Evolutionary conservation across 352 stramenopile genomes (phyloP), one percentile per base, ranked within the genome.

Genomic region (Bremia lactucae): DNA sequence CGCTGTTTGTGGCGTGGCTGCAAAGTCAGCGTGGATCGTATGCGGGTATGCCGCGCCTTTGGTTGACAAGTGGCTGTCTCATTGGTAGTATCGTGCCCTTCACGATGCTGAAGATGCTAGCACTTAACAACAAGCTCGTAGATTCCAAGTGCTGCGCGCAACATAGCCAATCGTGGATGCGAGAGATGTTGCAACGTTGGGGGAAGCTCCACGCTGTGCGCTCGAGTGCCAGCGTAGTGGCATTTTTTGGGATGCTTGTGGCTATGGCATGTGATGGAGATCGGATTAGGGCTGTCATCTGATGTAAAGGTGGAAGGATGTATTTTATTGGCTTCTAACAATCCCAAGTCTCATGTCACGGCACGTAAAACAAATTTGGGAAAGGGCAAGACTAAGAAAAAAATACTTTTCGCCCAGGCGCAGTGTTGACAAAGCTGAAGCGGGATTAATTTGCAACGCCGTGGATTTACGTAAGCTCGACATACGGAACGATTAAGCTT

Each of bases 31-130:
- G 57, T 13, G 57, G 58, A 34, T 36, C 44, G 14, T 34, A 46
- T 28, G 46, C 55, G 8, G 63, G 57, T 8, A 68, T 65, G 53
- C 57, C 65, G 28, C 52, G 51, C 3, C 57, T 87, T 10, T 87
- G 75, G 72, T 53, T 83, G 25, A 33, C 49, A 3, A 80, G 65
- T 28, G 76, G 76, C 39, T 63, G 54, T 26, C 46, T 72, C 40
- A 83, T 88, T 34, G 36, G 70, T 14, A 52, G 52, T 6, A 65
- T 85, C 41, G 60, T 83, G 36, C 72, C 73, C 20, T 88, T 79
- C 61, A 88, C 76, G 7, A 48, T 79, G 29, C 46, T 63, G 19
- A 71, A 65, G 43, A 86, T 88, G 72, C 57, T 88, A 13, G 54
- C 56, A 31, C 49, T 86, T 20, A 88, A 88, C 48, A 41, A 59